Evolutionary conservation across 1,139 yeast species (phyloP).

Genomic region (Lodderomyces oxycetoniae): DNA sequence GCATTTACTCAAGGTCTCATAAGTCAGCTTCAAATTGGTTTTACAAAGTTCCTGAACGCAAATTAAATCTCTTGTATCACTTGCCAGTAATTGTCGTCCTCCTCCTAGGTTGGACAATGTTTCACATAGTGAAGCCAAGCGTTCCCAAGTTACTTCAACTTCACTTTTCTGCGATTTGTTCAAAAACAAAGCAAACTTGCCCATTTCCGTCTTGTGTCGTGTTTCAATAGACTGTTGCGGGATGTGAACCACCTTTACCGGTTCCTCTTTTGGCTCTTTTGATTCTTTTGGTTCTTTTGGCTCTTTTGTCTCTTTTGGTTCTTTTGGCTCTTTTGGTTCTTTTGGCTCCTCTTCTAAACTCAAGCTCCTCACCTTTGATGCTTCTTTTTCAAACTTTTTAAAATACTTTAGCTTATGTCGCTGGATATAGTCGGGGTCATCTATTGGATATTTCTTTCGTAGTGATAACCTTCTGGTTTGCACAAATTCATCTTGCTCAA

Average conservation of each 20-base stretch:
- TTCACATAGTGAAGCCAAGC: constrained; percentile 2
- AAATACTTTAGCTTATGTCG: constrained; percentile 17
- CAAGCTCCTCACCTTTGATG: constrained; percentile 35
- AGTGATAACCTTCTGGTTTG: constrained; percentile 13
- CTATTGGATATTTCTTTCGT: constrained; percentile 11
- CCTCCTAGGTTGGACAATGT: constrained; percentile 2
- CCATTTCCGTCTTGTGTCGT: no score
- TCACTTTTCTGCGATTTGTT: not conserved
- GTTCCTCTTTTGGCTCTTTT: not conserved
- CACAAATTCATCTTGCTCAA: constrained; percentile 1
- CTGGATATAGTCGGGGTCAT: constrained; percentile 11
- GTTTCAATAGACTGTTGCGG: constrained; percentile 3
- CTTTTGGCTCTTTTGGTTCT: not conserved
- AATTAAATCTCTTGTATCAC: not conserved
- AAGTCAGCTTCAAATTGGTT: not conserved
- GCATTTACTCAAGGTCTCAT: not conserved
- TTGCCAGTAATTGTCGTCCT: not conserved
- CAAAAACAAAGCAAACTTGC: not conserved
- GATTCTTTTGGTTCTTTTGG: not conserved
- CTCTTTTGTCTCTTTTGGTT: constrained; percentile 20
- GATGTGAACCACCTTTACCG: constrained; percentile 5
- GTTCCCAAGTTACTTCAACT: constrained; percentile 4
- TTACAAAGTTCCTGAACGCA: constrained; percentile 1
- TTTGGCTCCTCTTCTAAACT: not conserved
- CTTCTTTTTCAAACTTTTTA: constrained; percentile 31